A percentile compares a stretch with the other conserved stretches of the same genome.
Conservation (phyloP, 805 yeast species). For the Wickerhamiella hasegawae region DNA sequence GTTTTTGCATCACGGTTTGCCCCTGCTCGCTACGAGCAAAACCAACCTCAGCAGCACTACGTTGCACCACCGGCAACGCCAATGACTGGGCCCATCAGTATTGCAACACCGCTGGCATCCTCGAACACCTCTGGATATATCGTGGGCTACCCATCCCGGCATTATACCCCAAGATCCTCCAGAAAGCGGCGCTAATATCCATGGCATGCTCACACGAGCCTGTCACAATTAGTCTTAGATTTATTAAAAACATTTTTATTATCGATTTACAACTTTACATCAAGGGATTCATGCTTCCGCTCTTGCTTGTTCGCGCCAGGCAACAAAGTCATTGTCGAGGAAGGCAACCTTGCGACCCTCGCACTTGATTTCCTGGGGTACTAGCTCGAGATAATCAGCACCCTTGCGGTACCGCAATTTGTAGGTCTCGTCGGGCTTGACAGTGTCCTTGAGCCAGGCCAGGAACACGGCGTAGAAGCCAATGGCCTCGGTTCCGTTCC, state of each 20-base stretch:
- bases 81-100: neutral
- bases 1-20: slow-evolving; percentile 16
- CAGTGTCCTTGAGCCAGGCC: slow-evolving; percentile 51
- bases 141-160: too few relatives aligned
- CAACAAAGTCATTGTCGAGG: slow-evolving; percentile 13
- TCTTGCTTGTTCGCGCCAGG: slow-evolving; percentile 10
- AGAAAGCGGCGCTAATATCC: neutral
- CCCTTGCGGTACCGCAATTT: slow-evolving; percentile 6
- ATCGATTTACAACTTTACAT: too few relatives aligned
- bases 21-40: slow-evolving; percentile 2
- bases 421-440: slow-evolving; percentile 35
- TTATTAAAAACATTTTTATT: too few relatives aligned
- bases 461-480: slow-evolving; percentile 76
- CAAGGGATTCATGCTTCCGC: neutral
- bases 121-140: too few relatives aligned
- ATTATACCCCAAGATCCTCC: too few relatives aligned
- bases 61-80: neutral
- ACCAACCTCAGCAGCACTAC: neutral
- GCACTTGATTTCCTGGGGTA: slow-evolving; percentile 4
- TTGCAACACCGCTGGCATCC: neutral
- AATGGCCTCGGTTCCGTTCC: slow-evolving; percentile 63
- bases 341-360: slow-evolving; percentile 13
- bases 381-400: slow-evolving; percentile 8
- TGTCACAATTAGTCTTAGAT: too few relatives aligned
- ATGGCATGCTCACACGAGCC: too few relatives aligned